Evolutionary conservation across 306 rosid species (phyloP).

Genomic region (Vicia villosa): DNA sequence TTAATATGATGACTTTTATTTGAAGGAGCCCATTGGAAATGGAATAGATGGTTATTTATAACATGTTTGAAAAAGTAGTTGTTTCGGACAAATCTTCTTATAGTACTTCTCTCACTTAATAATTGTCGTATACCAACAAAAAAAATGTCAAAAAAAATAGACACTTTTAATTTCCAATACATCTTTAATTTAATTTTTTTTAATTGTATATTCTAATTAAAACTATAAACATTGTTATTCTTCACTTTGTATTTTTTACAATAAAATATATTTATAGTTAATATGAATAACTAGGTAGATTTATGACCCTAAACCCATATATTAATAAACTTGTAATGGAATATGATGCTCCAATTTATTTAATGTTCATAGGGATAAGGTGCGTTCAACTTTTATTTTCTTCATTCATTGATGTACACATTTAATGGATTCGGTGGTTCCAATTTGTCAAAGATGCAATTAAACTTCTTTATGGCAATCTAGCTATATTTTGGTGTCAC

Average conservation of each 20-base stretch:
- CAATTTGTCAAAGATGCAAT: slow-evolving; percentile 33
- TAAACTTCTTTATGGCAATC: slow-evolving; percentile 35
- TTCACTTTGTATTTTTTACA: no score
- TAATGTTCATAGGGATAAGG: slow-evolving; percentile 18
- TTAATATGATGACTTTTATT: slow-evolving; percentile 6
- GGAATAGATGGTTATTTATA: background rate
- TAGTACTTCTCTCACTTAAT: background rate
- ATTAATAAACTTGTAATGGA: slow-evolving; percentile 3
- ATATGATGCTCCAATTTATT: slow-evolving; percentile 26
- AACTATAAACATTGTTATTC: no score
- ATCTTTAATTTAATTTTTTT: no score
- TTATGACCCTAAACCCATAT: no score
- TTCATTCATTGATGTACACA: slow-evolving; percentile 27
- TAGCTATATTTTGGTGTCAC: slow-evolving; percentile 40
- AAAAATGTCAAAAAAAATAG: no score
- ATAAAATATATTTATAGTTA: no score
- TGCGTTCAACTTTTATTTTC: slow-evolving; percentile 14
- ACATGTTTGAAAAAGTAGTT: background rate
- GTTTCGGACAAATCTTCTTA: background rate
- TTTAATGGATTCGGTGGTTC: slow-evolving; percentile 35
- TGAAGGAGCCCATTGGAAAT: slow-evolving; percentile 2
- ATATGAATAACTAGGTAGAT: no score
- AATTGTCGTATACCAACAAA: no score
- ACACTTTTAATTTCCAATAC: no score
- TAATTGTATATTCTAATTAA: no score